Conservation (phyloP, 345 rosid genomes). For the Hevea brasiliensis region DNA sequence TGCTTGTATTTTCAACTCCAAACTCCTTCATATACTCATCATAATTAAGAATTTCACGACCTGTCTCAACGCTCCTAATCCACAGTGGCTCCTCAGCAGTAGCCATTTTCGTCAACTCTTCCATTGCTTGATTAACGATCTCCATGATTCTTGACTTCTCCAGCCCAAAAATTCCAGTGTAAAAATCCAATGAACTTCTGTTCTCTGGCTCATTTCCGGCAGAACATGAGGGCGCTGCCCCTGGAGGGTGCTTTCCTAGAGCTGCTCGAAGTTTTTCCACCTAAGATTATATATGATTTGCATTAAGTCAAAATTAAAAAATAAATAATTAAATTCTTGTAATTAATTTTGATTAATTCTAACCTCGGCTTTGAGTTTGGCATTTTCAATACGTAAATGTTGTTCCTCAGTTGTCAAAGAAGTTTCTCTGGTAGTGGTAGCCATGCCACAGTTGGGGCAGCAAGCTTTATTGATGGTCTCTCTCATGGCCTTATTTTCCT, state of each 20-base stretch:
- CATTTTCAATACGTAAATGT: constrained; percentile 75
- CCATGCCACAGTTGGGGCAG: constrained; percentile 82
- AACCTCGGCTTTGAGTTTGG: constrained; percentile 86
- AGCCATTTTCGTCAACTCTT: constrained; percentile 85
- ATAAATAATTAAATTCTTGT: too few species aligned
- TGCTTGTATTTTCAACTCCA: constrained; percentile 43
- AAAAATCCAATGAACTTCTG: constrained; percentile 71
- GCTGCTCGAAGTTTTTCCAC: constrained; percentile 72
- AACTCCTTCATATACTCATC: constrained; percentile 85
- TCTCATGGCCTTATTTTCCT: constrained; percentile 85
- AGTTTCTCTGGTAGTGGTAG: constrained; percentile 50
- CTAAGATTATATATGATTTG: constrained; percentile 26
- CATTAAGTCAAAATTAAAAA: too few species aligned
- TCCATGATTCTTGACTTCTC: constrained; percentile 78
- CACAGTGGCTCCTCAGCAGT: constrained; percentile 72
- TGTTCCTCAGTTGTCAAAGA: constrained; percentile 57
- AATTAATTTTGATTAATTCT: not conserved
- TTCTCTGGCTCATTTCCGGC: constrained; percentile 60
- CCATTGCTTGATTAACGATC: constrained; percentile 68
- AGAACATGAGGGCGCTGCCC: constrained; percentile 62
- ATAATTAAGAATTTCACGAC: constrained; percentile 90
- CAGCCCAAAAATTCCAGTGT: constrained; percentile 70
- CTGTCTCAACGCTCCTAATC: constrained; percentile 89
- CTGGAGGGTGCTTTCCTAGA: constrained; percentile 55
- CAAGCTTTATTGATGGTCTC: constrained; percentile 69